These are phyloP conservation scores for Cladosporium colombiae DNA, from an alignment of 2,329 filamentous ascomycete genomes.

Conservation along the genomic window DNA sequence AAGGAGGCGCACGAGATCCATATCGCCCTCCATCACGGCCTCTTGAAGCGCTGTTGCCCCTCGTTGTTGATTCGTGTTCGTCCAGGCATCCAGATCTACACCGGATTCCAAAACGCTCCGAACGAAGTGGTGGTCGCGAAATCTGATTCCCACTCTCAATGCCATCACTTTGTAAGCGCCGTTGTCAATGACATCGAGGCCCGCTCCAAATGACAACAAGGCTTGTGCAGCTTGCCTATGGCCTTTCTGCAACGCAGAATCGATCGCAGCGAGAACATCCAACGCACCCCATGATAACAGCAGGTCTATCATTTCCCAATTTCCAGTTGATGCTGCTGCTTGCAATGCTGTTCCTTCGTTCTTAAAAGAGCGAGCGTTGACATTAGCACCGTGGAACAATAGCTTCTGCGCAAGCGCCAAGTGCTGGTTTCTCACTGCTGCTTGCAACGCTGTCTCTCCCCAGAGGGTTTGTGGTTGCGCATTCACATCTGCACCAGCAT, in stretches of 20 bases:
- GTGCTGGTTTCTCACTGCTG: neutral
- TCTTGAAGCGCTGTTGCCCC: neutral
- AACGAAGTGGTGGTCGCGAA: neutral
- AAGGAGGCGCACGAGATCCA: neutral
- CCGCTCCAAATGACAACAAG: neutral
- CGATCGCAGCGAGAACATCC: neutral
- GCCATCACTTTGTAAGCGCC: neutral
- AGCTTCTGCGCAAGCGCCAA: neutral
- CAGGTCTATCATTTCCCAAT: neutral
- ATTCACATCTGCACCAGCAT: constrained; percentile 3
- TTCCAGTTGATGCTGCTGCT: neutral
- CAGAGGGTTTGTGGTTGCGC: neutral
- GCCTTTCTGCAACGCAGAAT: neutral
- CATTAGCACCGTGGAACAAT: constrained; percentile 1
- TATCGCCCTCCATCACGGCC: neutral
- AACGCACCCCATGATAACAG: neutral
- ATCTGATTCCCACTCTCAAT: neutral
- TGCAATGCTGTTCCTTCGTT: neutral
- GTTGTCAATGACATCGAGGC: neutral
- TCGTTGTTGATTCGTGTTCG: no score
- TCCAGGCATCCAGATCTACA: neutral
- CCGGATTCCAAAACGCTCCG: neutral
- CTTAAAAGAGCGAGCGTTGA: neutral
- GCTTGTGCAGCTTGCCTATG: neutral
- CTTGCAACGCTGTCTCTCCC: neutral